A percentile compares a stretch with the other conserved stretches of the same genome.
These are phyloP conservation scores for Neoboletus magnificus DNA, from an alignment of 768 basidiomycete species.

Conservation along the genomic window DNA sequence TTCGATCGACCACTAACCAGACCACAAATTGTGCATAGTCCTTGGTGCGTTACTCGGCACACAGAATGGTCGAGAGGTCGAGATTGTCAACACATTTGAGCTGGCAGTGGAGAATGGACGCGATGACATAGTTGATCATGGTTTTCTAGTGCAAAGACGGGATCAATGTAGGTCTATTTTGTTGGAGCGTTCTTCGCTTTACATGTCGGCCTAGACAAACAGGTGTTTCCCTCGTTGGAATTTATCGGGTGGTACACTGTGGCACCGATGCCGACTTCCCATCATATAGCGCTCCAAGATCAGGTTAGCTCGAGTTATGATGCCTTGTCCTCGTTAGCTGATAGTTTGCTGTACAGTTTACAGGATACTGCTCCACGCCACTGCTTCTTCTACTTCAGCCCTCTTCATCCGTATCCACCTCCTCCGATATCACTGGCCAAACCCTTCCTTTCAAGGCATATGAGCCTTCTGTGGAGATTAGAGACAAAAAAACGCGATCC, in stretches of 20 bases:
- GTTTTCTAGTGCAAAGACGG: slow-evolving; percentile 74
- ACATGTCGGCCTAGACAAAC: slow-evolving; percentile 66
- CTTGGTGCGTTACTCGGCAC: slow-evolving; percentile 92
- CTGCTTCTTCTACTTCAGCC: slow-evolving; percentile 79
- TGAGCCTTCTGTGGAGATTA: slow-evolving; percentile 85
- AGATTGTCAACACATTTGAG: slow-evolving; percentile 97
- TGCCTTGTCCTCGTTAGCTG: background rate
- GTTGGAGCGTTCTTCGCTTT: slow-evolving; percentile 1
- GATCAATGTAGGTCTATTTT: slow-evolving; percentile 70
- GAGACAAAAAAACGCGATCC: slow-evolving; percentile 69
- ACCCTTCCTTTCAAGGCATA: slow-evolving; percentile 91
- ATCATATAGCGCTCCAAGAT: slow-evolving; percentile 80
- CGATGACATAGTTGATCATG: slow-evolving; percentile 68
- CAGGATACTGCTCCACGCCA: slow-evolving; percentile 81
- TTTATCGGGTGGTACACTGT: slow-evolving; percentile 98
- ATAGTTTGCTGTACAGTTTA: slow-evolving; percentile 53
- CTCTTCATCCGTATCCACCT: slow-evolving; percentile 40
- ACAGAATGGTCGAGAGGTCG: slow-evolving; percentile 90
- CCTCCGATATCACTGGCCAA: slow-evolving; percentile 57
- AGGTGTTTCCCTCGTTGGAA: slow-evolving; percentile 96
- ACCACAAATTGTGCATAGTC: slow-evolving; percentile 45
- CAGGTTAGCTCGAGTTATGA: slow-evolving; percentile 48
- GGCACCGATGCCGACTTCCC: slow-evolving; percentile 64
- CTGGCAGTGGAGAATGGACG: slow-evolving; percentile 59
- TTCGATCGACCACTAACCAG: background rate